Conservation (phyloP, 2,329 filamentous ascomycete species). For the Xylariaceae sp. region DNA sequence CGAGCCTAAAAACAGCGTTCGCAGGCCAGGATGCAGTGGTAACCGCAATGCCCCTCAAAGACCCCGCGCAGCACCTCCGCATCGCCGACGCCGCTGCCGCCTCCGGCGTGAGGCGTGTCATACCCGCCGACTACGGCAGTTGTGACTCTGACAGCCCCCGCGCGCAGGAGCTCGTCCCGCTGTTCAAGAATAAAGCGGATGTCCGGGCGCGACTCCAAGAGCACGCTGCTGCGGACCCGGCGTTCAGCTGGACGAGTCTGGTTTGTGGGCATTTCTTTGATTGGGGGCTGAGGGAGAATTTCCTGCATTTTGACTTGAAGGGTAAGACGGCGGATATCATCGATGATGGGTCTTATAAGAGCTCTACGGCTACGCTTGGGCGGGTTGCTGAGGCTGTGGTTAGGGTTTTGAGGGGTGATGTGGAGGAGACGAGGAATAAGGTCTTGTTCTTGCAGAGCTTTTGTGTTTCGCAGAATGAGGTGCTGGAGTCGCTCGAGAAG, state of each 20-base stretch:
- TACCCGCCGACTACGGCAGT: conserved; percentile 43
- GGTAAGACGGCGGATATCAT: conserved; percentile 33
- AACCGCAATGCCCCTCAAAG: conserved; percentile 32
- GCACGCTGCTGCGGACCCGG: conserved; percentile 21
- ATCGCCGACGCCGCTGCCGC: conserved; percentile 37
- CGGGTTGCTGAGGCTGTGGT: conserved; percentile 36
- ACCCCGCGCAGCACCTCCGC: conserved; percentile 32
- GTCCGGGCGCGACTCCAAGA: conserved; percentile 33
- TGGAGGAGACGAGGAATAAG: conserved; percentile 31
- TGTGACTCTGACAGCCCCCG: conserved; percentile 35
- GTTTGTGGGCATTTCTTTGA: conserved; percentile 43
- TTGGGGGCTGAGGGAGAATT: conserved; percentile 37
- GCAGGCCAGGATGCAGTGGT: conserved; percentile 37
- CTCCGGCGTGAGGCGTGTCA: conserved; percentile 36
- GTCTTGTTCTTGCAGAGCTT: conserved; percentile 42
- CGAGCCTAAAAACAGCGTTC: conserved; percentile 31
- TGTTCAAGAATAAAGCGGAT: conserved; percentile 35
- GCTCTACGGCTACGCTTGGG: conserved; percentile 36
- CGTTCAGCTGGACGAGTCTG: conserved; percentile 38
- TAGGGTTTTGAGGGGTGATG: conserved; percentile 26
- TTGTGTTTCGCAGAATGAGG: conserved; percentile 37
- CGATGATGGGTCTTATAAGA: conserved; percentile 31
- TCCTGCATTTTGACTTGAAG: conserved; percentile 36
- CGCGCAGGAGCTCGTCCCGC: conserved; percentile 35
- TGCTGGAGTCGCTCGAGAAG: conserved; percentile 34